A percentile compares a stretch with the other conserved stretches of the same genome.
phyloP scores from a whole-genome alignment of 148 eudicot genomes.

The Cornus controversa region DNA sequence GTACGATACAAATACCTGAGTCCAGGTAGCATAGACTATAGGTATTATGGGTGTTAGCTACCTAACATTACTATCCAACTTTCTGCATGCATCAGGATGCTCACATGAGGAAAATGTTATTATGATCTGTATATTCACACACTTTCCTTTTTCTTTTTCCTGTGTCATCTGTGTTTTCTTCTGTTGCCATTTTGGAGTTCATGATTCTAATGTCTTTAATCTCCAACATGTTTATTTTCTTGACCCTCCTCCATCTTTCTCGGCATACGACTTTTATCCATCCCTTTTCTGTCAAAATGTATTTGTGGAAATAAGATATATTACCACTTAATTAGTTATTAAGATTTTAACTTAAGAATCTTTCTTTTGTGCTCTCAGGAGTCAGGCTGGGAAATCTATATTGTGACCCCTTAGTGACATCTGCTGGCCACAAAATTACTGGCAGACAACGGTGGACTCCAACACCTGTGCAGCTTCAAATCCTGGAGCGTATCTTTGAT shows the following conservation, averaged over 20 bases:
- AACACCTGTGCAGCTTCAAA: constrained; percentile 82
- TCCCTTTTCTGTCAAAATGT: too few relatives aligned
- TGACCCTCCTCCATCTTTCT: neutral
- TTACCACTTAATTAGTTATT: neutral
- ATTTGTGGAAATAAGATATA: neutral
- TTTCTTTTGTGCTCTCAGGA: constrained; percentile 40
- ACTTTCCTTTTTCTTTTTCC: too few relatives aligned
- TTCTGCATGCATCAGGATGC: neutral
- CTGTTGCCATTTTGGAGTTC: too few relatives aligned
- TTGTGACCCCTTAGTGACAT: constrained; percentile 69
- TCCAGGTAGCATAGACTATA: too few relatives aligned
- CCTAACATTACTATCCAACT: neutral
- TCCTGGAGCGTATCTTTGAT: constrained; percentile 80
- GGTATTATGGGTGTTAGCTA: neutral
- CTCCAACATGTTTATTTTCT: neutral
- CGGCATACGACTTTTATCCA: neutral
- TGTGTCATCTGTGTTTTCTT: neutral
- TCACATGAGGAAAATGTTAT: neutral
- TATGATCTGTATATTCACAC: neutral
- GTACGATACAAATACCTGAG: too few relatives aligned
- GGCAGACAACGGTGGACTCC: constrained; percentile 93
- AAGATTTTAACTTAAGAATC: neutral
- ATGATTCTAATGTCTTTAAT: neutral
- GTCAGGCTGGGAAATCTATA: constrained; percentile 74
- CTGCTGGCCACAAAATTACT: constrained; percentile 65